These are phyloP conservation scores for Cordyceps farinosa DNA, from an alignment of 2,329 filamentous ascomycete species.

Conservation along the genomic window DNA sequence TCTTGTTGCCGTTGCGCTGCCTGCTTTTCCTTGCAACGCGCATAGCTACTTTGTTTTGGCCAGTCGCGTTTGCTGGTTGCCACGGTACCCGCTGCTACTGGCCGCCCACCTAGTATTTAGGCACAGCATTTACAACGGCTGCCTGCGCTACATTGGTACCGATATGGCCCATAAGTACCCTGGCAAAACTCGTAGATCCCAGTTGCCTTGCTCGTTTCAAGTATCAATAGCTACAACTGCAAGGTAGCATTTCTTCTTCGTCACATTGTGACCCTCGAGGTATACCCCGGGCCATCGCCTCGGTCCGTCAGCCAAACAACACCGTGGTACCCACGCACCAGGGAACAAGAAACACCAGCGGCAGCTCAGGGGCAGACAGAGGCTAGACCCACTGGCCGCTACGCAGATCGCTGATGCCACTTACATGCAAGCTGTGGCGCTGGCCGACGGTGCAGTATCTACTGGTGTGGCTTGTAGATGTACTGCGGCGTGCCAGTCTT, in stretches of 20 bases:
- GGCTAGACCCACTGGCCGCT: neutral
- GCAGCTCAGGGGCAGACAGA: neutral
- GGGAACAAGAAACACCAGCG: neutral
- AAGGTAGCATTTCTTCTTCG: neutral
- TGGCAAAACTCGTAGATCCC: neutral
- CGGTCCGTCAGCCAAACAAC: too few relatives aligned
- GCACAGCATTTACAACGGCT: neutral
- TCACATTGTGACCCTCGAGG: neutral
- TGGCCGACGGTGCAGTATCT: neutral
- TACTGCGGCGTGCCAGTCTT: too few relatives aligned
- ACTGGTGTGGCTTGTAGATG: neutral
- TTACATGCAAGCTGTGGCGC: neutral
- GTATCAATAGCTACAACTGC: neutral
- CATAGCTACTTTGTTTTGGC: conserved; percentile 7
- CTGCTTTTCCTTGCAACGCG: neutral
- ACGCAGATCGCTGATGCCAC: neutral
- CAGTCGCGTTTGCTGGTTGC: conserved; percentile 14
- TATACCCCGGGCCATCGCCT: neutral
- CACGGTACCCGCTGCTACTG: neutral
- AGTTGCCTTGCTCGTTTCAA: neutral
- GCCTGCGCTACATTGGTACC: neutral
- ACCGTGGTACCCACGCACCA: neutral
- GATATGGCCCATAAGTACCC: neutral
- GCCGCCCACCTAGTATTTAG: neutral
- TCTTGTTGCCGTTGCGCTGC: neutral